Evolutionary conservation across 208 protist species (phyloP), one percentile per base, ranked within the genome.

Genomic region (Vickermania ingenoplastis): DNA sequence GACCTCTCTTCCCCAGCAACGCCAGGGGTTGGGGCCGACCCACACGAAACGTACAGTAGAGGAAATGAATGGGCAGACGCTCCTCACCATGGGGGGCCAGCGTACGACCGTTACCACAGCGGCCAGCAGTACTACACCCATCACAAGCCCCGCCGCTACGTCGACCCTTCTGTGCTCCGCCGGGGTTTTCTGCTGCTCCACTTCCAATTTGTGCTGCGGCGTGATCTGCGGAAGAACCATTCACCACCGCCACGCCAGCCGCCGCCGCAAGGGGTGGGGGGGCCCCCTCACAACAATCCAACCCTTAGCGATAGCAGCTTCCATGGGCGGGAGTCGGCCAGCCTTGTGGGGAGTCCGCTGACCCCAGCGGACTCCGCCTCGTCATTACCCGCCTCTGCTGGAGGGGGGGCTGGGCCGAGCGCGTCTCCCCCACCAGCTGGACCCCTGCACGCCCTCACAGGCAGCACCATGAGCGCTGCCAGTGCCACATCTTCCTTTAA

Each of bases 161-260:
- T 85, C 25, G 79, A 89, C 61, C 25, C 83, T 3, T 57, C 45
- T 11, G 65, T 67, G 17, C 70, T 91, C 27, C 78, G 73, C 53
- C 83, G 79, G 1, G 79, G 76, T n/a, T 94, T 77, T 58, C 88
- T 91, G 79, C 72, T 94, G 48, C 83, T 90, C 52, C 83, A 94
- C 61, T 91, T 91, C 66, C 87, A 94, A 73, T 89, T 91, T 68
- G 71, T 94, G n/a, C 63, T 94, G 3, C 75, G 80, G 28, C 31
- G 48, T n/a, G 87, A 94, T n/a, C 59, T 85, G 41, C 57, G 83
- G 17, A 45, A 45, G 26, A 68, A 55, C 25, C n/a, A n/a, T n/a
- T n/a, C n/a, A n/a, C n/a, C n/a, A n/a, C n/a, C n/a, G n/a, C n/a
- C n/a, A n/a, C n/a, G n/a, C n/a, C n/a, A n/a, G n/a, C n/a, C n/a